Evolutionary conservation across 179 eudicot genomes (phyloP).

Genomic region (Silene vulgaris): DNA sequence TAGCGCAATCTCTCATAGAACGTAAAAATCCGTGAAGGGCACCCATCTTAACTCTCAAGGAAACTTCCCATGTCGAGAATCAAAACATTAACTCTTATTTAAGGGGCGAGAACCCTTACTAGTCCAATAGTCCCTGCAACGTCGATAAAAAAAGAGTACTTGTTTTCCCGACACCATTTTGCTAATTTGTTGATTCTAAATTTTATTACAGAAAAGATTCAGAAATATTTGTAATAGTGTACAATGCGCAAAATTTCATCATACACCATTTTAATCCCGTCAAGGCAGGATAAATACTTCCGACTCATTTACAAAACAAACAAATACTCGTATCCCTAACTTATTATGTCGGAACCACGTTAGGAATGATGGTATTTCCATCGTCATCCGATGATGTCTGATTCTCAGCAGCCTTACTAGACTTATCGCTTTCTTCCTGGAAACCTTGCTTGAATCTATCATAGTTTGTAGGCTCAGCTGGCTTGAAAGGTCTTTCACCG

Average conservation of each 20-base stretch:
- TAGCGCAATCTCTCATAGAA: no score
- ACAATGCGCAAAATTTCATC: constrained; percentile 23
- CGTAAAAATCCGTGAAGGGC: no score
- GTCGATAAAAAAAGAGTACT: no score
- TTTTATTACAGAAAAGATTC: no score
- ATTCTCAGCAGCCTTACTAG: constrained; percentile 20
- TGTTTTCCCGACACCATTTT: no score
- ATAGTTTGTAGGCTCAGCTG: constrained; percentile 56
- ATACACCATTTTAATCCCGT: constrained; percentile 12
- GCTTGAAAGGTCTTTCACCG: constrained; percentile 70
- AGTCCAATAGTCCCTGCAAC: no score
- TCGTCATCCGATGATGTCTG: constrained; percentile 39
- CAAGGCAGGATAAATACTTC: neutral
- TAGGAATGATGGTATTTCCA: constrained; percentile 48
- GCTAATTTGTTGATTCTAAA: neutral
- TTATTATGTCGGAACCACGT: constrained; percentile 50
- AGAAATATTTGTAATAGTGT: constrained; percentile 1
- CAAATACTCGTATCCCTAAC: neutral
- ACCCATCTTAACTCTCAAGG: no score
- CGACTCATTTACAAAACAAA: constrained; percentile 26
- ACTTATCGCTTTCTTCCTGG: constrained; percentile 34
- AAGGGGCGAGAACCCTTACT: no score
- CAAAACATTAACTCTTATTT: no score
- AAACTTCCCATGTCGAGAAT: no score
- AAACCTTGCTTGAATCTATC: constrained; percentile 69